Base-by-base conservation (phyloP, 148 eudicot species). In the Salicornia ramosissima region DNA sequence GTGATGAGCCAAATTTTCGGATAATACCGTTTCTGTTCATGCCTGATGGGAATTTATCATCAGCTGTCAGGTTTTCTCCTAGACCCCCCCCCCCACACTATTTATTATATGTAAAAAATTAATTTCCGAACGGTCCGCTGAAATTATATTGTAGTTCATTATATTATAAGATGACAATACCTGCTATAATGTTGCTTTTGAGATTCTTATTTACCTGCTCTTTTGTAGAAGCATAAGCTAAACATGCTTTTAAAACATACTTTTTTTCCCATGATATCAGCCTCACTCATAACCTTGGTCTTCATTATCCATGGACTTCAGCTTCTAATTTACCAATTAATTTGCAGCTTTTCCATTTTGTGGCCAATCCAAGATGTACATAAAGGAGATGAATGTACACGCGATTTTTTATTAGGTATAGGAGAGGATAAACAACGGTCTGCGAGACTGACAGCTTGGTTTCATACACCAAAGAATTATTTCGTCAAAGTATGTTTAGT, bases 401-500 rank as follows among this genome's bases (percentile, higher is more conserved):
- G 99, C 56, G 99, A 94, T 80, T 91, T 68, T 72, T 77, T 94
- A 58, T 85, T 71, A 74, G 92, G 93, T 73, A 88, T 94, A 51
- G 97, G 99, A 69, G 99, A 94, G 87, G 91, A 87, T 67, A 90
- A 85, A 73, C 97, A 94, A 67, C 90, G 97, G 40, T 90, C 99
- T 70, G 89, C 93, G 36, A 84, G 97, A 80, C 86, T 94, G n/a
- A 86, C 96, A 64, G 99, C 97, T 70, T 94, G 97, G 99, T 94
- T 88, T 79, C 91, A 87, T 56, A 94, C 99, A n/a, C 99, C 97
- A n/a, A 78, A 77, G 72, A 85, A 81, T 73, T 94, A 84, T 79
- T 94, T 90, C 70, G 36, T 87, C 47, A 84, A 74, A 65, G 99
- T 94, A 81, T 34, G 76, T 36, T 34, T 42, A 12, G 19, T 63